A percentile compares a stretch with the other conserved stretches of the same genome.
phyloP scores from a whole-genome alignment of 1,139 yeast species.

The Waltiozyma sp. region DNA sequence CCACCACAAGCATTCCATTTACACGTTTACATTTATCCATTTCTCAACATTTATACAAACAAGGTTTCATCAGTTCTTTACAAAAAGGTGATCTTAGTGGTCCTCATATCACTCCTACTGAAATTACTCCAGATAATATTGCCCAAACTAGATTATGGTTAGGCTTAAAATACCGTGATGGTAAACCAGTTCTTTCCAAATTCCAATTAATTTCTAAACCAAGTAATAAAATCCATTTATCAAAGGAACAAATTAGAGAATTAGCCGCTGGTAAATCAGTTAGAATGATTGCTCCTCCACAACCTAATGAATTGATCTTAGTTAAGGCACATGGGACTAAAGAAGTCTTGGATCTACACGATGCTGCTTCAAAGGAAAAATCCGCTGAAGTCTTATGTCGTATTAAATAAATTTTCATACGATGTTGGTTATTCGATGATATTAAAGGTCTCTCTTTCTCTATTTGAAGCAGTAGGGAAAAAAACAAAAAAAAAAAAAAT shows the following conservation, averaged over 20 bases:
- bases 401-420: slow-evolving; percentile 42
- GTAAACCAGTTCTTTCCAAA: slow-evolving; percentile 62
- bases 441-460: too few relatives aligned
- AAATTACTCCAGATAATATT: slow-evolving; percentile 81
- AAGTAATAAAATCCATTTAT: slow-evolving; percentile 59
- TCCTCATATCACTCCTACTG: slow-evolving; percentile 66
- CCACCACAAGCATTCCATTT: slow-evolving; percentile 77
- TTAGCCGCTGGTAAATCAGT: slow-evolving; percentile 71
- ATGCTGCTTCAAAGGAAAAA: slow-evolving; percentile 66
- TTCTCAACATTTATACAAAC: slow-evolving; percentile 75
- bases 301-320: slow-evolving; percentile 84
- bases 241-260: slow-evolving; percentile 52
- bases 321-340: slow-evolving; percentile 36
- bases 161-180: slow-evolving; percentile 78
- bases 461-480: too few relatives aligned
- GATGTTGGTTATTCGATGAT: too few relatives aligned
- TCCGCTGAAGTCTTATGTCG: slow-evolving; percentile 80
- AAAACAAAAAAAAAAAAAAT: too few relatives aligned
- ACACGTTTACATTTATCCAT: slow-evolving; percentile 74
- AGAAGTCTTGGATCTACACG: slow-evolving; percentile 65
- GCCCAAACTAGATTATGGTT: slow-evolving; percentile 86
- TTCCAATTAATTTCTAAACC: slow-evolving; percentile 78
- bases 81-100: slow-evolving; percentile 87
- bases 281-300: slow-evolving; percentile 67
- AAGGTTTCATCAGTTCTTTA: slow-evolving; percentile 78